Evolutionary conservation across 225 moss, liverwort and hornwort genomes (phyloP).

Genomic region (Pseudisothecium myosuroides): DNA sequence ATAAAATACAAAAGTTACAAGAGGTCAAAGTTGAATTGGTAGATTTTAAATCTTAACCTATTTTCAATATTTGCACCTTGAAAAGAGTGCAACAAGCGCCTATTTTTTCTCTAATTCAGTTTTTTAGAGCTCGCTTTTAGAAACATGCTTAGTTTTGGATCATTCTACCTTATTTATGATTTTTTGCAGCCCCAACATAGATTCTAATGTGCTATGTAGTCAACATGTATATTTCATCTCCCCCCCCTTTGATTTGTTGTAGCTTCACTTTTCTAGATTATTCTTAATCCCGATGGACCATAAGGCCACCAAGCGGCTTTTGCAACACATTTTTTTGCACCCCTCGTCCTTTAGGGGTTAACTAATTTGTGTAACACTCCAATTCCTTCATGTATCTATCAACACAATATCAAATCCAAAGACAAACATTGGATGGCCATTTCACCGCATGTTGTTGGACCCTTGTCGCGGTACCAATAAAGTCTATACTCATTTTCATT

Average conservation of each 20-base stretch:
- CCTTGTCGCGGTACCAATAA: background rate
- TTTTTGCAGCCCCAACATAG: background rate
- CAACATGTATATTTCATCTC: background rate
- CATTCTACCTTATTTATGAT: background rate
- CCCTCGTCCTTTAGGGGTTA: too few species aligned
- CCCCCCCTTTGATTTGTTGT: background rate
- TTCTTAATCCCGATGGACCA: too few species aligned
- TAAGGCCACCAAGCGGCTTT: too few species aligned
- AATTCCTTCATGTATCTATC: background rate
- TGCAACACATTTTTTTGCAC: too few species aligned
- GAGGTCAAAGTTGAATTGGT: too few species aligned
- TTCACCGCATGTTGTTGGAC: background rate
- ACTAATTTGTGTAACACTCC: background rate
- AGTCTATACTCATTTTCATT: background rate
- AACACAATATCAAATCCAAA: background rate
- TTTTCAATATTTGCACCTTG: background rate
- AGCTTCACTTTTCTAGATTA: background rate
- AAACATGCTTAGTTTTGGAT: fast-evolving
- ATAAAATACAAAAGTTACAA: too few species aligned
- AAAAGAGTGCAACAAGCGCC: background rate
- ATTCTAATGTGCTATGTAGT: background rate
- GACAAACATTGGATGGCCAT: background rate
- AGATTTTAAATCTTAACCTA: too few species aligned
- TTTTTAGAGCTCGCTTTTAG: fast-evolving
- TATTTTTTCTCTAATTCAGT: fast-evolving